phyloP scores from a whole-genome alignment of 306 rosid genomes.

The Hylodesmum podocarpum region DNA sequence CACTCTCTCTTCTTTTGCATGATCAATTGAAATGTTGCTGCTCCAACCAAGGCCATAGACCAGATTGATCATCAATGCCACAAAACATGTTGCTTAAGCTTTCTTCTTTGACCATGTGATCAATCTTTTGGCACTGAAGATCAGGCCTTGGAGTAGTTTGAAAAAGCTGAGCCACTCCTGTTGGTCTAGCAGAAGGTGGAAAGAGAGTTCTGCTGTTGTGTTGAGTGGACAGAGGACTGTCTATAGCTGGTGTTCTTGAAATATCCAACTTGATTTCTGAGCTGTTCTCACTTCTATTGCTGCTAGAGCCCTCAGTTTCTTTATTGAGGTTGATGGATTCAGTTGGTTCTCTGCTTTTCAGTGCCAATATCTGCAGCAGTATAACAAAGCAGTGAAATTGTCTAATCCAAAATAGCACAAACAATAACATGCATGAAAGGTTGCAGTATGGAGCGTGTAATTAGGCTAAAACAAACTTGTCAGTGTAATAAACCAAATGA shows the following conservation, averaged over 20 bases:
- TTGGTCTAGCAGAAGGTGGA: slow-evolving; percentile 60
- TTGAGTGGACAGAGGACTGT: slow-evolving; percentile 66
- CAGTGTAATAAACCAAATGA: background rate
- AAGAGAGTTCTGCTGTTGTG: slow-evolving; percentile 58
- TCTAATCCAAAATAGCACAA: background rate
- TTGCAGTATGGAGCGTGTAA: background rate
- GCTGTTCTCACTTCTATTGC: slow-evolving; percentile 89
- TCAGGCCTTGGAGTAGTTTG: slow-evolving; percentile 68
- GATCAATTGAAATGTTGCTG: slow-evolving; percentile 75
- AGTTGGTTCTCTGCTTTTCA: slow-evolving; percentile 84
- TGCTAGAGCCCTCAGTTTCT: slow-evolving; percentile 91
- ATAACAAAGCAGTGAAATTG: background rate
- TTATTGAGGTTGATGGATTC: slow-evolving; percentile 86
- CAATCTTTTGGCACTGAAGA: slow-evolving; percentile 61
- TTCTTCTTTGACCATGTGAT: slow-evolving; percentile 75
- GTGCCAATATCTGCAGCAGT: slow-evolving; percentile 67
- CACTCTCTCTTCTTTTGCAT: background rate
- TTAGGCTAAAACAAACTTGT: background rate
- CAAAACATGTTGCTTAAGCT: slow-evolving; percentile 82
- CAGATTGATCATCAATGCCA: slow-evolving; percentile 79
- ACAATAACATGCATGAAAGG: background rate
- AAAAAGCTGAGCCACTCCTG: slow-evolving; percentile 65
- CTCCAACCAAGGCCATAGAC: slow-evolving; percentile 96
- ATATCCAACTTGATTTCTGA: slow-evolving; percentile 82
- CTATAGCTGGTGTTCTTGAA: slow-evolving; percentile 76